Conservation (phyloP, 2,329 filamentous ascomycete genomes). For the Mollisiaceae sp. region DNA sequence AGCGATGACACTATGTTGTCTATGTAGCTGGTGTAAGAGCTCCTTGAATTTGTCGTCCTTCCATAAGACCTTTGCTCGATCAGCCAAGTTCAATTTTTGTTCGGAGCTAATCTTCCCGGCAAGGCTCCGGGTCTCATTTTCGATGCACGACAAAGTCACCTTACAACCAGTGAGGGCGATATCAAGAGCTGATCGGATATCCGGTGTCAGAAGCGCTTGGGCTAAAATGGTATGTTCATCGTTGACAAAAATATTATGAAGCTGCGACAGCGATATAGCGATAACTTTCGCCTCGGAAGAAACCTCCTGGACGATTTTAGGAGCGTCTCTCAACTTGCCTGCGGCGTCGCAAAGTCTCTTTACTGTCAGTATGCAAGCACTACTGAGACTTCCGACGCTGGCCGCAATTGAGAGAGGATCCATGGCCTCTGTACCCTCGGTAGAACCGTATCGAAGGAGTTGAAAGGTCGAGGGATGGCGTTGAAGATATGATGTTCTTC, state of each 20-base stretch:
- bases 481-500: neutral
- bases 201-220: conserved; percentile 1
- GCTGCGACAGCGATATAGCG: neutral
- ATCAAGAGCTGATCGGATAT: neutral
- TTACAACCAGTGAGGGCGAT: conserved; percentile 1
- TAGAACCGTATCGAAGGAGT: too few relatives aligned
- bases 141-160: conserved; percentile 2
- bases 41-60: conserved; percentile 5
- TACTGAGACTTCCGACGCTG: neutral
- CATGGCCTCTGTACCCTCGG: neutral
- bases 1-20: conserved; percentile 4
- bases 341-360: neutral
- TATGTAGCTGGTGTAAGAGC: neutral
- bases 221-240: neutral
- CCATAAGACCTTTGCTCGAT: conserved; percentile 1
- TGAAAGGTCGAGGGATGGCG: neutral
- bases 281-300: conserved; percentile 5
- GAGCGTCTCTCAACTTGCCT: neutral
- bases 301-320: neutral
- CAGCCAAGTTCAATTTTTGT: neutral
- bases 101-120: neutral
- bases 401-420: neutral
- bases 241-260: conserved; percentile 6
- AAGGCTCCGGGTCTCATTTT: neutral
- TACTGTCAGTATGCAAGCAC: neutral